Evolutionary conservation across 768 basidiomycete species (phyloP), one percentile per base, ranked within the genome.

Genomic region (Cyclocybe cylindracea): DNA sequence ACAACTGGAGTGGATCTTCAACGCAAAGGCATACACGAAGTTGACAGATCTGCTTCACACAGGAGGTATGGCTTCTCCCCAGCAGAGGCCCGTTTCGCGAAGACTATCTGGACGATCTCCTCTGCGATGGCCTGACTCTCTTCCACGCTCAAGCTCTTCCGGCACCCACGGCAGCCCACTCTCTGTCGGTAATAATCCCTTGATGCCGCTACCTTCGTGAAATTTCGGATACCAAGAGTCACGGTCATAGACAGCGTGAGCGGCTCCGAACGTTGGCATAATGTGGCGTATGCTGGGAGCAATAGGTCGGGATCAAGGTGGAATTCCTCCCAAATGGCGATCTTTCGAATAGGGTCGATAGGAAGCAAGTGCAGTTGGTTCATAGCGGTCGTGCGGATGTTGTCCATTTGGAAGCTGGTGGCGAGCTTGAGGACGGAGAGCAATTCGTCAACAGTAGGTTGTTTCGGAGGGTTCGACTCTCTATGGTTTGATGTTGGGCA

Each of bases 241-340:
- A 67, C 61, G 10, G 67, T 65, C 63, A 72, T 67, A 4, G 61
- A 55, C 41, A 72, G 52, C 7, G 69, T 71, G 39, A 71, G 62
- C 7, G 67, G 68, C 48, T 70, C 66, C 1, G 56, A 57, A 9
- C 66, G 65, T 50, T 68, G 64, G 46, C 66, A 68, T 8, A 70
- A 55, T 16, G 56, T 54, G 32, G 64, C 61, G 37, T 68, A 70
- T 7, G 68, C 60, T 9, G 68, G 56, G n/a, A 61, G 54, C 43
- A 70, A 51, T 7, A 65, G 58, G 37, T 62, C 52, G 33, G 66
- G 55, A 40, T 72, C 65, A 34, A 70, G 66, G 42, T 65, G 64
- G 46, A 68, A 72, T 58, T 67, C 62, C 10, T 70, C 65, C 69
- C 69, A 70, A 8, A 72, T 68, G 6, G 66, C 64, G 18, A 70